These are phyloP conservation scores for Trichosanthes cucumerina DNA, from an alignment of 306 rosid species.

Conservation along the genomic window DNA sequence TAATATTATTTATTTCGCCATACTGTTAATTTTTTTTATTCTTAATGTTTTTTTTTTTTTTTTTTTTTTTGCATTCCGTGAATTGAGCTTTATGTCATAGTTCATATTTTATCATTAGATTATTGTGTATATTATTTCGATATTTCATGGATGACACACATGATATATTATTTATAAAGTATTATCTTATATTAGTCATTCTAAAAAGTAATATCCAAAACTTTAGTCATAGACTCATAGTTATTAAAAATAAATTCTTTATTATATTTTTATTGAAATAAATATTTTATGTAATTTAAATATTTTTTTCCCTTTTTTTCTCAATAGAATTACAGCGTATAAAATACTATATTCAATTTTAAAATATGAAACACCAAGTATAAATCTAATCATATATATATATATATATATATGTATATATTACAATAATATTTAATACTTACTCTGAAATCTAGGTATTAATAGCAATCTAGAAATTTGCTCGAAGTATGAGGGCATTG, in stretches of 20 bases:
- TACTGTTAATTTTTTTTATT: too few relatives aligned
- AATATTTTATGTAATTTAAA: background rate
- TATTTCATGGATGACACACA: background rate
- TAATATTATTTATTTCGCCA: too few relatives aligned
- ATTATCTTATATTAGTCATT: too few relatives aligned
- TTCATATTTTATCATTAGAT: background rate
- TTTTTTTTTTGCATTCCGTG: too few relatives aligned
- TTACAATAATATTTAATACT: background rate
- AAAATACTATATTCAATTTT: background rate
- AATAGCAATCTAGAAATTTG: background rate
- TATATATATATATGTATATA: background rate
- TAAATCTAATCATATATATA: background rate
- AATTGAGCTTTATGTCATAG: too few relatives aligned
- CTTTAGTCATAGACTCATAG: background rate
- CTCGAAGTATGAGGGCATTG: background rate
- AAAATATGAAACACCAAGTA: background rate
- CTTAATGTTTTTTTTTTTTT: too few relatives aligned
- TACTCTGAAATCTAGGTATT: background rate
- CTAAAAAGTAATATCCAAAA: background rate
- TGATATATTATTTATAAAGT: background rate
- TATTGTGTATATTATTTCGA: background rate
- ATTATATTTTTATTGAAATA: background rate
- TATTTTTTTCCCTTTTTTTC: background rate
- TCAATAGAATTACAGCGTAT: background rate
- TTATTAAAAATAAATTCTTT: background rate